Percentiles rank a stretch among this genome's conserved stretches.
Conservation (phyloP, 2,329 filamentous ascomycete genomes). For the Hypoxylon sp. region DNA sequence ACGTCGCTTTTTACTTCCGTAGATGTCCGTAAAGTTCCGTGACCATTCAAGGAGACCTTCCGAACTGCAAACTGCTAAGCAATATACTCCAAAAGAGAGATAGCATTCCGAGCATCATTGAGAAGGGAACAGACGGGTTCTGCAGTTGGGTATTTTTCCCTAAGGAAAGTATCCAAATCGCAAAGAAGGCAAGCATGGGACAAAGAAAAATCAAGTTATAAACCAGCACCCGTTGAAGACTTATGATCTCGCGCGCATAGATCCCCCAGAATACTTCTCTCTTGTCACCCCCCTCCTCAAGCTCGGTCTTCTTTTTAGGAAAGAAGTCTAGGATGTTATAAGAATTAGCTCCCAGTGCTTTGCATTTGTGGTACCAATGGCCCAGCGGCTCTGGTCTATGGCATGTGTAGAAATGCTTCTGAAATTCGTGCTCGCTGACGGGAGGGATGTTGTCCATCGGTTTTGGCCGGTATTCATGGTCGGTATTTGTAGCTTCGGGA, state of each 20-base stretch:
- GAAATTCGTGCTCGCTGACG: slow-evolving; percentile 15
- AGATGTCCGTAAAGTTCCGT: no score
- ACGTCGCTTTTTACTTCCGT: no score
- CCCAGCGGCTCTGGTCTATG: background rate
- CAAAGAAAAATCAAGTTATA: slow-evolving; percentile 16
- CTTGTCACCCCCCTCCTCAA: slow-evolving; percentile 4
- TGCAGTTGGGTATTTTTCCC: slow-evolving; percentile 10
- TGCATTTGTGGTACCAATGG: slow-evolving; percentile 18
- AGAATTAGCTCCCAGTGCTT: background rate
- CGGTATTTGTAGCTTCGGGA: slow-evolving; percentile 5
- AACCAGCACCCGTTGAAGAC: slow-evolving; percentile 9
- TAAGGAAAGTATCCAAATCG: background rate
- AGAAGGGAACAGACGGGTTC: slow-evolving; percentile 14
- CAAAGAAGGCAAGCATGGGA: slow-evolving; percentile 12
- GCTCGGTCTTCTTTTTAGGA: slow-evolving; percentile 13
- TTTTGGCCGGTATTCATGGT: slow-evolving; percentile 15
- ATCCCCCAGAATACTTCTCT: slow-evolving; percentile 26
- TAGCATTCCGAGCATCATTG: slow-evolving; percentile 14
- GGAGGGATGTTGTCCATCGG: slow-evolving; percentile 19
- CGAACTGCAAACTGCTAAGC: slow-evolving; percentile 23
- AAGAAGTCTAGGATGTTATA: slow-evolving; percentile 6
- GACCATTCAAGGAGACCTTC: background rate
- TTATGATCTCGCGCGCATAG: slow-evolving; percentile 22
- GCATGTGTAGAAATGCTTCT: slow-evolving; percentile 18
- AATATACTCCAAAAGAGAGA: slow-evolving; percentile 28